Percentiles rank a stretch among this genome's conserved stretches.
These are phyloP conservation scores for Amaranthus tricolor DNA, from an alignment of 179 eudicot genomes.

Conservation along the genomic window DNA sequence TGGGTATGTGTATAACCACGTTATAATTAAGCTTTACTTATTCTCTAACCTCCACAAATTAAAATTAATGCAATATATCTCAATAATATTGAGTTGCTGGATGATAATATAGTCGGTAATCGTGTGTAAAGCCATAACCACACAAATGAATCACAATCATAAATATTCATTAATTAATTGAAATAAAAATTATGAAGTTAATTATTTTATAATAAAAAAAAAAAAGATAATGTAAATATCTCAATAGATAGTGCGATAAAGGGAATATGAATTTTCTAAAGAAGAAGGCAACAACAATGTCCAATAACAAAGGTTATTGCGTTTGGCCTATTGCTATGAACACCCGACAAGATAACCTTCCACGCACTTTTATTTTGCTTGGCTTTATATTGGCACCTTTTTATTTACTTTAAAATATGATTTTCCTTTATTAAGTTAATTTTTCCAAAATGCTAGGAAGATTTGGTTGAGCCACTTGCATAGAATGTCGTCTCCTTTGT, in stretches of 20 bases:
- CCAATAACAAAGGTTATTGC: conserved; percentile 2
- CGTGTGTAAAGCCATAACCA: conserved; percentile 6
- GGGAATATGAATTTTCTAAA: conserved; percentile 1
- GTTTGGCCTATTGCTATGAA: conserved; percentile 25
- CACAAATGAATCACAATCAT: neutral
- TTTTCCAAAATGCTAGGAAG: conserved; percentile 26
- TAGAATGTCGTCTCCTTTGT: conserved; percentile 3
- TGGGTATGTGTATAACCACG: neutral
- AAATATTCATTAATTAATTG: too few species aligned
- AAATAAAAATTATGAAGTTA: neutral
- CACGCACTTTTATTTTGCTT: conserved; percentile 22
- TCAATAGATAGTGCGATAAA: neutral
- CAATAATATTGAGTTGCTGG: neutral
- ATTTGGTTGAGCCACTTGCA: neutral
- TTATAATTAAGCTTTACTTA: neutral
- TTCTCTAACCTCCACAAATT: neutral
- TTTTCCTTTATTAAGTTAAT: neutral
- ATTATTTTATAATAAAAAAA: too few species aligned
- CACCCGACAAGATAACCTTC: conserved; percentile 27
- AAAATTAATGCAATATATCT: too few species aligned
- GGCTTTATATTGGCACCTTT: conserved; percentile 15
- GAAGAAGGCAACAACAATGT: conserved; percentile 20
- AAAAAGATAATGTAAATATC: neutral
- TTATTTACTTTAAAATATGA: neutral
- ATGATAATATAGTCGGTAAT: neutral